Base-by-base conservation (phyloP, 2,329 filamentous ascomycete species). In the Blastomyces parvus region DNA sequence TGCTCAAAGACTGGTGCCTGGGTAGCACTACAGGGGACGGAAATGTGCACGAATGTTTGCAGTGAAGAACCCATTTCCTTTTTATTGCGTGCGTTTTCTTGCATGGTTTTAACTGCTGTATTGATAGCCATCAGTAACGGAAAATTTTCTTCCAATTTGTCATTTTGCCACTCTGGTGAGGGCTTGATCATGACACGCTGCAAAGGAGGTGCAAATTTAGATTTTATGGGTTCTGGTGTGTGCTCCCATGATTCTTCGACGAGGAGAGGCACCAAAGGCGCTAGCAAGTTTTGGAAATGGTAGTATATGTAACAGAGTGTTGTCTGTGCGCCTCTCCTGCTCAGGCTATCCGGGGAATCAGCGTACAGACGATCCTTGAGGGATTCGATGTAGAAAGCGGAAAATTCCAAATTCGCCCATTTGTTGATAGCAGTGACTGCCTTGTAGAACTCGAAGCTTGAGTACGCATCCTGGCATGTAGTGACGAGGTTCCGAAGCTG, bases 311-410 rank as follows among this genome's bases (percentile, higher is more conserved):
- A 73, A 57, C 79, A 80, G 8, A 87, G 74, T 1, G 84, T 81
- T 5, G 78, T 81, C 68, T 88, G 85, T 0, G 83, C 82, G 27
- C 80, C 78, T 33, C 78, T 71, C 61, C 85, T 80, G 58, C 89
- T 76, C 4, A 83, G 80, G 57, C 88, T 88, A 17, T 83, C 81
- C 17, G 84, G 84, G 65, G 87, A 84, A 38, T 89, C 90, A 56
- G 92, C 94, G 78, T 99, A 99, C 0, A 97, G 80, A 2, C 90
- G 83, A 71, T 99, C 94, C 76, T 99, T 99, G 69, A 92, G 82
- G 0, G 89, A 86, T 75, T 99, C 94, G 63, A 99, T 85, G 74
- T 97, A 99, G 74, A 97, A 96, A 0, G 93, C 88, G 0, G 91
- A 97, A 30, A 99, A 82, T 68, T 97, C 90, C 30, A 82, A 86